Evolutionary conservation across 805 yeast species (phyloP).

Genomic region (Zygotorulaspora danielsina): DNA sequence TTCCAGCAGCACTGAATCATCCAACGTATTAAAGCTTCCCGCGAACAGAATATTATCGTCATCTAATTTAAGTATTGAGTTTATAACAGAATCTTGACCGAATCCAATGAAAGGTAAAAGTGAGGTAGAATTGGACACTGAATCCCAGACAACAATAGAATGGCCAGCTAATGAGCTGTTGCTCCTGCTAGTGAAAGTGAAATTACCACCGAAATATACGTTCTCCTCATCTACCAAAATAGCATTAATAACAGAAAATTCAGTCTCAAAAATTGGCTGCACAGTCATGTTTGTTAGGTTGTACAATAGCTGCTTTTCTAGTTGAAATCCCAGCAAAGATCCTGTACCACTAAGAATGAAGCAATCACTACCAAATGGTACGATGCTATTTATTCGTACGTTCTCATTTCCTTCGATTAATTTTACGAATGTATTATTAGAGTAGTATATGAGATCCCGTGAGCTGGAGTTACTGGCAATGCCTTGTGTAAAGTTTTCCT

Average conservation of each 20-base stretch:
- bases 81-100: conserved; percentile 51
- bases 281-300: conserved; percentile 32
- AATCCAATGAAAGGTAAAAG: conserved; percentile 75
- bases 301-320: conserved; percentile 34
- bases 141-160: conserved; percentile 62
- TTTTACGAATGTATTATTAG: conserved; percentile 26
- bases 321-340: conserved; percentile 21
- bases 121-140: conserved; percentile 38
- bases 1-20: conserved; percentile 42
- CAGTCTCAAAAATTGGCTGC: conserved; percentile 25
- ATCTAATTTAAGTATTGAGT: conserved; percentile 54
- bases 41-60: conserved; percentile 64
- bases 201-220: conserved; percentile 78
- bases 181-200: conserved; percentile 44
- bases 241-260: conserved; percentile 37
- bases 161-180: conserved; percentile 30
- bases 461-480: conserved; percentile 10
- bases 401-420: conserved; percentile 16
- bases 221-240: conserved; percentile 48
- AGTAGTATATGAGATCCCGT: conserved; percentile 24
- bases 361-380: conserved; percentile 32
- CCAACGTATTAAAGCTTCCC: conserved; percentile 66
- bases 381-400: conserved; percentile 22
- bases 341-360: conserved; percentile 38
- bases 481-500: conserved; percentile 30